Evolutionary conservation across 352 stramenopile species (phyloP).

Genomic region (Phytophthora kernoviae): DNA sequence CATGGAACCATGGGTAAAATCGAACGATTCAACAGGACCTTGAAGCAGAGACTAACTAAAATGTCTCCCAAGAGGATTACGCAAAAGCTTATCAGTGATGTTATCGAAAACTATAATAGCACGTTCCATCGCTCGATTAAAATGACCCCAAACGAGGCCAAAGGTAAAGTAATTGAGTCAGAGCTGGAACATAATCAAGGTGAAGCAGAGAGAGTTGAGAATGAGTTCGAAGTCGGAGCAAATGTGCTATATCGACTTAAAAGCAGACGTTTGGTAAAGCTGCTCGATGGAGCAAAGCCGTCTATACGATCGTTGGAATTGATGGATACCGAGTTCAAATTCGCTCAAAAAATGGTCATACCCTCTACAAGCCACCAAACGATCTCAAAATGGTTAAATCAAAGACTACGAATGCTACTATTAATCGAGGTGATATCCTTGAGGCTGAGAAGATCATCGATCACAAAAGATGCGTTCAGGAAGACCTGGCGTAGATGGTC

Average conservation of each 20-base stretch:
- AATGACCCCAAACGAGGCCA: constrained; percentile 28
- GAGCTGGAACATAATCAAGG: constrained; percentile 31
- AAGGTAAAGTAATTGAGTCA: constrained; percentile 25
- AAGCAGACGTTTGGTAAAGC: constrained; percentile 30
- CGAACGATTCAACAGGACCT: constrained; percentile 44
- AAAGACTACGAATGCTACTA: constrained; percentile 17
- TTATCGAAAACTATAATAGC: constrained; percentile 45
- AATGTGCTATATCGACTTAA: constrained; percentile 21
- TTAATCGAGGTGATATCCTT: constrained; percentile 23
- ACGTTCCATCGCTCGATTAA: constrained; percentile 31
- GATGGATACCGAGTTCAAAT: constrained; percentile 30
- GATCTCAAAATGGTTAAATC: constrained; percentile 26
- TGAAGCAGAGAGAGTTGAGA: constrained; percentile 12
- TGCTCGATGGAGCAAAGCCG: constrained; percentile 24
- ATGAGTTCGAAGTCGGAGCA: constrained; percentile 10
- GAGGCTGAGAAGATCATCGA: constrained; percentile 20
- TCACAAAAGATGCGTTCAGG: too few relatives aligned
- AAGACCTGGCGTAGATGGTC: background rate
- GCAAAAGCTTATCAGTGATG: constrained; percentile 29
- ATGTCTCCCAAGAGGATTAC: constrained; percentile 18
- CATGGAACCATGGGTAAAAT: constrained; percentile 49
- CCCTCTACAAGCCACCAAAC: constrained; percentile 23
- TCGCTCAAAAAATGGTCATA: constrained; percentile 38
- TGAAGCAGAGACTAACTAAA: constrained; percentile 42
- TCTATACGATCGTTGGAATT: constrained; percentile 25